phyloP scores from a whole-genome alignment of 495 filamentous ascomycete genomes.

The Lophiotrema nucula region DNA sequence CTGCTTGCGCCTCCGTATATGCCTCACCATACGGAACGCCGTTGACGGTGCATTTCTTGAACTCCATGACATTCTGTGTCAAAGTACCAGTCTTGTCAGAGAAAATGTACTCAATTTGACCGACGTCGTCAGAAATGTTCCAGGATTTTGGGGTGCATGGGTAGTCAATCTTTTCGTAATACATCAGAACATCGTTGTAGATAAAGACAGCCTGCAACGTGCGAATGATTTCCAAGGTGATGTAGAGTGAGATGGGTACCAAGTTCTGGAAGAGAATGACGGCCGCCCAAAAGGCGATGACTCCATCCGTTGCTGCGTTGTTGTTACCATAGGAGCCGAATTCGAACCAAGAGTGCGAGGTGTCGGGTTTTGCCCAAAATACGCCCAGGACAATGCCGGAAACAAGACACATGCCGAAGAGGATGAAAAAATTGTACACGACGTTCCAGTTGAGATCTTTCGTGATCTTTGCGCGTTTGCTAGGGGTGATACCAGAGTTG shows the following conservation, averaged over 20 bases:
- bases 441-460: conserved; percentile 97
- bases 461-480: conserved; percentile 85
- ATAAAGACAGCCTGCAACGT: conserved; percentile 96
- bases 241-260: conserved; percentile 97
- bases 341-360: conserved; percentile 81
- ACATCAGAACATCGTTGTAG: conserved; percentile 92
- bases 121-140: conserved; percentile 98
- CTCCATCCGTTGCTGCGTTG: conserved; percentile 73
- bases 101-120: conserved; percentile 99
- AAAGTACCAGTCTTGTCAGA: conserved; percentile 98
- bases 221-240: conserved; percentile 93
- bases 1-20: conserved; percentile 93
- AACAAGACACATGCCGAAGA: conserved; percentile 87
- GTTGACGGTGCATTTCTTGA: conserved; percentile 96
- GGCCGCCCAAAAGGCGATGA: conserved; percentile 94
- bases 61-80: conserved; percentile 99
- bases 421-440: conserved; percentile 90
- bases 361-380: conserved; percentile 70
- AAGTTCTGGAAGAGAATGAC: conserved; percentile 97
- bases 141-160: conserved; percentile 96
- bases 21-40: conserved; percentile 94
- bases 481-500: conserved; percentile 95
- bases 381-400: conserved; percentile 81
- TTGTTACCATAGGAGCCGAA: conserved; percentile 74
- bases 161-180: conserved; percentile 89